phyloP scores from a whole-genome alignment of 2,329 filamentous ascomycete genomes.

The Didymella exigua region DNA sequence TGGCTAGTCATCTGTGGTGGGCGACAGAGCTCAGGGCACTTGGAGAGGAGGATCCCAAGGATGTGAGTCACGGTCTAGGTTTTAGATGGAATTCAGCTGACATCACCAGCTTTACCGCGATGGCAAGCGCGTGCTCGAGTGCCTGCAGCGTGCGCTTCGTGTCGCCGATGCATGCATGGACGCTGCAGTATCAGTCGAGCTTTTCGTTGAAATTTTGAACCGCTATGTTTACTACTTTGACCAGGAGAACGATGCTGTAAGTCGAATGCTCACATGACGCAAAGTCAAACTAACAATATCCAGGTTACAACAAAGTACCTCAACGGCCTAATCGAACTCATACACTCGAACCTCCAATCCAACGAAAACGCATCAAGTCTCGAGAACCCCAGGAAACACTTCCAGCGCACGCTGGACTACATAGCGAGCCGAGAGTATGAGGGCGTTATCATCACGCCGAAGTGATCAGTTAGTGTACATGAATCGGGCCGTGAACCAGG shows the following conservation, averaged over 20 bases:
- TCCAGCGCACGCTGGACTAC: conserved; percentile 92
- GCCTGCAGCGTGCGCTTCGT: conserved; percentile 89
- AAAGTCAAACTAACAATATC: conserved; percentile 9
- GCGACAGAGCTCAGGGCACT: conserved; percentile 80
- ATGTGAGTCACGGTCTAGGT: conserved; percentile 60
- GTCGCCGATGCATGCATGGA: conserved; percentile 99
- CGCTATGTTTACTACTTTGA: conserved; percentile 99
- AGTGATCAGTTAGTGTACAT: conserved; percentile 37
- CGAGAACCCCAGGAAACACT: conserved; percentile 91
- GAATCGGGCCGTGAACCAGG: neutral
- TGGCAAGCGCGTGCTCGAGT: conserved; percentile 95
- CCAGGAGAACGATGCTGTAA: conserved; percentile 93
- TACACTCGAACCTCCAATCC: conserved; percentile 91
- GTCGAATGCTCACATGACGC: conserved; percentile 26
- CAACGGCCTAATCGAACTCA: conserved; percentile 96
- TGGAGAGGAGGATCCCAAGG: conserved; percentile 79
- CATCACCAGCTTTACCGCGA: conserved; percentile 79
- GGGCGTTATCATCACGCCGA: conserved; percentile 76
- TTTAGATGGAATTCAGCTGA: conserved; percentile 12
- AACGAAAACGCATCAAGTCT: conserved; percentile 82
- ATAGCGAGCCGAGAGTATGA: conserved; percentile 92
- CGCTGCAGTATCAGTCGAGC: conserved; percentile 91
- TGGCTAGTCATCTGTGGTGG: conserved; percentile 98
- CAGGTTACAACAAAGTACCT: conserved; percentile 93
- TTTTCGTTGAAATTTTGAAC: conserved; percentile 98